phyloP scores from a whole-genome alignment of 75 land plant genomes.

The Cupressus sempervirens region DNA sequence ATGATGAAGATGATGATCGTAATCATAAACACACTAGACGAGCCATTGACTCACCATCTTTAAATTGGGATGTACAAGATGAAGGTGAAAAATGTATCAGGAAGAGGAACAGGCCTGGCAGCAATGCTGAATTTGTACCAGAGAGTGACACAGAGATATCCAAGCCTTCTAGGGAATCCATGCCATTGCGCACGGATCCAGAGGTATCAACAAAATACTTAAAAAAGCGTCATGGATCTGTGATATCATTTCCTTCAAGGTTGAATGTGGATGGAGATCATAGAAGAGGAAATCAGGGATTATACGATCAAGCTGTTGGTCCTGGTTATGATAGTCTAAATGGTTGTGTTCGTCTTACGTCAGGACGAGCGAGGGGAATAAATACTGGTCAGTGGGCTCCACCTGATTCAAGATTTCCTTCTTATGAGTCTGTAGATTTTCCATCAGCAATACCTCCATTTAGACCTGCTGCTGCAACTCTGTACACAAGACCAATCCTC shows the following conservation, averaged over 20 bases:
- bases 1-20: conserved; percentile 94
- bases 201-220: conserved; percentile 37
- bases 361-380: conserved; percentile 66
- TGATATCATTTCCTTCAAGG: conserved; percentile 8
- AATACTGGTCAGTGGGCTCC: conserved; percentile 29
- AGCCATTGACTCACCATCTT: conserved; percentile 61
- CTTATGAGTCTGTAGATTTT: conserved; percentile 47
- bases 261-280: conserved; percentile 34
- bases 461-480: conserved; percentile 30
- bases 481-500: conserved; percentile 56
- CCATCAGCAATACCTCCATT: conserved; percentile 50
- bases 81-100: conserved; percentile 26
- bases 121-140: conserved; percentile 39
- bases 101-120: conserved; percentile 40
- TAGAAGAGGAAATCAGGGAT: conserved; percentile 37
- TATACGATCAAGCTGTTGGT: conserved; percentile 34
- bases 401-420: conserved; percentile 52
- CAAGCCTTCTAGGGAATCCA: conserved; percentile 26
- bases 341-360: conserved; percentile 19
- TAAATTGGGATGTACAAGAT: conserved; percentile 43
- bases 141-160: conserved; percentile 42
- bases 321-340: conserved; percentile 29
- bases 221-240: conserved; percentile 33
- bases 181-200: conserved; percentile 23
- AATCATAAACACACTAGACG: conserved; percentile 95